Evolutionary conservation across 2,329 filamentous ascomycete species (phyloP).

Genomic region (Alternaria solani): DNA sequence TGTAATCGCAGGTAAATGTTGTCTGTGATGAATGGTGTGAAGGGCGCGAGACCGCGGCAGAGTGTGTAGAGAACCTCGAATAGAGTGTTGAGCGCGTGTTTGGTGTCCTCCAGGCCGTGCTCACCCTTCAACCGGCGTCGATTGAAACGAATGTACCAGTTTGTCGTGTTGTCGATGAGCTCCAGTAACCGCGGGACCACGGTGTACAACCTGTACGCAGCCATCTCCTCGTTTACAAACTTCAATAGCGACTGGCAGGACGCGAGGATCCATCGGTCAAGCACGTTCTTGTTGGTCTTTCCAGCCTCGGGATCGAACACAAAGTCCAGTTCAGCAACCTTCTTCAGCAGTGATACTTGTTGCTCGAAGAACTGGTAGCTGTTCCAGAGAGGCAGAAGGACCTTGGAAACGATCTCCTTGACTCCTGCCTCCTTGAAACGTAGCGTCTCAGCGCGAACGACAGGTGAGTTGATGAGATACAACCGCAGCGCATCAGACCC

Average conservation of each 20-base stretch:
- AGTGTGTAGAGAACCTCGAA: conserved; percentile 94
- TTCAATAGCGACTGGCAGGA: conserved; percentile 89
- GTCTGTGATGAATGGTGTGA: conserved; percentile 94
- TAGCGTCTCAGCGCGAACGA: conserved; percentile 88
- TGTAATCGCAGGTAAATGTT: conserved; percentile 88
- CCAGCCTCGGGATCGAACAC: conserved; percentile 79
- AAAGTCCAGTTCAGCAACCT: conserved; percentile 79
- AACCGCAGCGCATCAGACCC: conserved; percentile 91
- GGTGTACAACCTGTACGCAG: conserved; percentile 75
- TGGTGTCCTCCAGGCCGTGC: conserved; percentile 82
- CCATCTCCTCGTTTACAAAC: conserved; percentile 94
- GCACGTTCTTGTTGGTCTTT: conserved; percentile 83
- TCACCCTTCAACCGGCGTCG: conserved; percentile 90
- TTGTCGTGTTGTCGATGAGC: conserved; percentile 94
- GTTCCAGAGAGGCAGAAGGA: conserved; percentile 92
- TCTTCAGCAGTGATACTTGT: conserved; percentile 85
- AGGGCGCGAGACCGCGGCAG: conserved; percentile 86
- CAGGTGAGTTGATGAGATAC: conserved; percentile 97
- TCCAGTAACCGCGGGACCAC: conserved; percentile 84
- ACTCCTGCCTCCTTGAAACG: conserved; percentile 92
- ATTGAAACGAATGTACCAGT: conserved; percentile 98
- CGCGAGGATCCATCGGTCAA: conserved; percentile 95
- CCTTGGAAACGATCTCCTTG: conserved; percentile 93
- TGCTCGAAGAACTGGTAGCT: conserved; percentile 96
- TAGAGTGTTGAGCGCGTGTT: conserved; percentile 89